A percentile compares a stretch with the other conserved stretches of the same genome.
phyloP scores from a whole-genome alignment of 306 rosid species.

The Casuarina cunninghamiana region DNA sequence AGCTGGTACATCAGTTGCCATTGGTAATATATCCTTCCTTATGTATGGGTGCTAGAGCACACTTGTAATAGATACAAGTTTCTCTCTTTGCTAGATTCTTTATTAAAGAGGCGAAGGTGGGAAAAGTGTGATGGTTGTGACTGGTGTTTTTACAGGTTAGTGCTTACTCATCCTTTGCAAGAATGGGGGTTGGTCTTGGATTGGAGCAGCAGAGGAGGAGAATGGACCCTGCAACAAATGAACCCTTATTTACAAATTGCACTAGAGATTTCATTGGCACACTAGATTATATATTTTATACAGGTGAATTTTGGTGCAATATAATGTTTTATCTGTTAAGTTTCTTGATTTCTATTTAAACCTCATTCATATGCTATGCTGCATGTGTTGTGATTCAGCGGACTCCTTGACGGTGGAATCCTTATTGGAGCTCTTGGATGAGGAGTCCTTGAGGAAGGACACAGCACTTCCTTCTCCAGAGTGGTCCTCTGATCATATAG shows the following conservation, averaged over 20 bases:
- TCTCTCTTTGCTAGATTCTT: background rate
- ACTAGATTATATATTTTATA: constrained; percentile 95
- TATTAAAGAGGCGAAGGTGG: background rate
- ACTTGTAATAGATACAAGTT: background rate
- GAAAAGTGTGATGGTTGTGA: constrained; percentile 2
- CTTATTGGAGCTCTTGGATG: constrained; percentile 92
- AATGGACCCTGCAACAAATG: constrained; percentile 74
- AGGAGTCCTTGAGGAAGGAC: constrained; percentile 94
- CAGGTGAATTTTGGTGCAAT: constrained; percentile 53
- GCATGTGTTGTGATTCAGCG: constrained; percentile 53
- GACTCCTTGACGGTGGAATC: constrained; percentile 93
- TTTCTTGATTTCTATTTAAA: background rate
- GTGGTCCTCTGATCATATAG: constrained; percentile 99
- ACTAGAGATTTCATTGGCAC: constrained; percentile 95
- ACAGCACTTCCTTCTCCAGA: constrained; percentile 99
- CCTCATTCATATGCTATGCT: constrained; percentile 10
- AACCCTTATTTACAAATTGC: constrained; percentile 88
- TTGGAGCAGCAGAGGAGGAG: constrained; percentile 79
- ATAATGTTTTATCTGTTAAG: constrained; percentile 11
- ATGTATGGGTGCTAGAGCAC: constrained; percentile 7
- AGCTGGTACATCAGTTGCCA: constrained; percentile 89
- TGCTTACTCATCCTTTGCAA: constrained; percentile 88
- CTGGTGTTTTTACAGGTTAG: constrained; percentile 60
- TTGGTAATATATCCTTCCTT: constrained; percentile 54
- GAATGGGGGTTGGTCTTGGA: constrained; percentile 63